Percentiles rank a stretch among this genome's conserved stretches.
Evolutionary conservation across 1,139 yeast genomes (phyloP).

Genomic region (Hyphopichia burtonii): DNA sequence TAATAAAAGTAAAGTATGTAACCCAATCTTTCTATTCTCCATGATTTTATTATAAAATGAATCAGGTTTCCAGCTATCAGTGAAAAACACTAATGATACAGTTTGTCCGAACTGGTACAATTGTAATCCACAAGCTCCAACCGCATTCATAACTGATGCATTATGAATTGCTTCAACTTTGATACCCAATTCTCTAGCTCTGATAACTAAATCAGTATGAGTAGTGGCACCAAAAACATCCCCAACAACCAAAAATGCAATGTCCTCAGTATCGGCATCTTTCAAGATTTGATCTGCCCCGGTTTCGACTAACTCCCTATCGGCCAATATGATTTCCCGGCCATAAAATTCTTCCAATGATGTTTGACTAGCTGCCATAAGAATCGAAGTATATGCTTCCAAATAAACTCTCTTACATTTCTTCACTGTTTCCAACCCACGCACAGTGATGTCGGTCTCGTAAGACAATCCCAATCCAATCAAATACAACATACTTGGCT

Average conservation of each 20-base stretch:
- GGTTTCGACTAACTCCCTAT: conserved; percentile 88
- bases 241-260: conserved; percentile 94
- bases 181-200: conserved; percentile 84
- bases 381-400: conserved; percentile 92
- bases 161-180: conserved; percentile 84
- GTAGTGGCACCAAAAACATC: conserved; percentile 99
- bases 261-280: conserved; percentile 81
- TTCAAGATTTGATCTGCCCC: conserved; percentile 81
- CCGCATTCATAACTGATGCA: conserved; percentile 98
- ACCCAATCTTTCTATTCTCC: conserved; percentile 87
- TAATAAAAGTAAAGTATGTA: conserved; percentile 82
- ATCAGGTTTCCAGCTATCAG: conserved; percentile 95
- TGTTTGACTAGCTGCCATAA: conserved; percentile 84
- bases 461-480: conserved; percentile 91
- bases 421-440: conserved; percentile 84
- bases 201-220: conserved; percentile 86
- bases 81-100: conserved; percentile 91
- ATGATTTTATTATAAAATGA: conserved; percentile 84
- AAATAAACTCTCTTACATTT: conserved; percentile 85
- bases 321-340: conserved; percentile 81
- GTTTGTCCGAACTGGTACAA: conserved; percentile 96
- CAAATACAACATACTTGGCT: conserved; percentile 68
- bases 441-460: conserved; percentile 87
- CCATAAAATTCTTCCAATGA: conserved; percentile 79
- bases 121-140: conserved; percentile 96